Evolutionary conservation across 73 alveolate genomes (phyloP).

Genomic region (Paramecium caudatum): DNA sequence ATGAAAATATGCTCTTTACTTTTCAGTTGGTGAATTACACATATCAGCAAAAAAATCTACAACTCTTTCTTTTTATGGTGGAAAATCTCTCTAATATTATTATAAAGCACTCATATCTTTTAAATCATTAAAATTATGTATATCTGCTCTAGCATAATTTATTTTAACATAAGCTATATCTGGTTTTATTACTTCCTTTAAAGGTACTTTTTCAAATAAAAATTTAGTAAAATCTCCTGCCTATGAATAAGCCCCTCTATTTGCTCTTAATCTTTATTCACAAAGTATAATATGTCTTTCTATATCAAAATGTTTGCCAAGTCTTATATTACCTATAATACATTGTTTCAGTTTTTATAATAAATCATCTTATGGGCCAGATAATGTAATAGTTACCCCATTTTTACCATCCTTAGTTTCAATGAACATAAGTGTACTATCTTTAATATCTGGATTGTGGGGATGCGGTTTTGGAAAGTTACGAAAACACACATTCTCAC

Average conservation of each 20-base stretch:
- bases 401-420: slow-evolving; percentile 57
- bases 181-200: slow-evolving; percentile 37
- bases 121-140: slow-evolving; percentile 52
- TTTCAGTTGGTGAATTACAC: slow-evolving; percentile 57
- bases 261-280: slow-evolving; percentile 47
- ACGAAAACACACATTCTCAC: slow-evolving; percentile 20
- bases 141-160: slow-evolving; percentile 54
- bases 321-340: slow-evolving; percentile 18
- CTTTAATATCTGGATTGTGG: slow-evolving; percentile 4
- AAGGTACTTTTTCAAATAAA: slow-evolving; percentile 2
- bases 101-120: slow-evolving; percentile 33
- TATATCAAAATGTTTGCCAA: slow-evolving; percentile 48
- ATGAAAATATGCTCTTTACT: slow-evolving; percentile 20
- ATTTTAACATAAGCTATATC: slow-evolving; percentile 53
- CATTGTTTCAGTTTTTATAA: slow-evolving; percentile 35
- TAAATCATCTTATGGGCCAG: slow-evolving; percentile 42
- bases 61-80: not conserved
- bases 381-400: slow-evolving; percentile 46
- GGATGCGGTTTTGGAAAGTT: slow-evolving; percentile 31
- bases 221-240: slow-evolving; percentile 55
- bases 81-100: slow-evolving; percentile 20
- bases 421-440: slow-evolving; percentile 54
- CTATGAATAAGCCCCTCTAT: not conserved
- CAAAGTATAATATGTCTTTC: slow-evolving; percentile 19
- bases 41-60: slow-evolving; percentile 64